Evolutionary conservation across 139 green algal species (phyloP), one percentile per base, ranked within the genome.

Genomic region (Micromonas commoda): DNA sequence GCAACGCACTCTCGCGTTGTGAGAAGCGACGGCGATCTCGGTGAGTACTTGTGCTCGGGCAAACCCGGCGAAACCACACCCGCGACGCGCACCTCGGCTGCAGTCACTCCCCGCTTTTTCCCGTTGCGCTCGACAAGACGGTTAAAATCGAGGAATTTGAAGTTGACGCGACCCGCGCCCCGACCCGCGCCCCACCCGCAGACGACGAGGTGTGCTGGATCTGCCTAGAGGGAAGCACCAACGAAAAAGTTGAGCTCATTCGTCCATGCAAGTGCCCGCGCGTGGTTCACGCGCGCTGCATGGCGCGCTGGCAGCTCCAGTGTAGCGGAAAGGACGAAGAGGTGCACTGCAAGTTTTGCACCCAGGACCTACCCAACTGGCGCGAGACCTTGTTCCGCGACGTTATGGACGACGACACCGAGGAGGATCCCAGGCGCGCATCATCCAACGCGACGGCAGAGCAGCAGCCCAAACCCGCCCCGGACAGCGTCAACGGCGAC

Each of bases 301-400:
- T 65, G 38, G 39, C 38, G 69, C 32, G 69, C 2, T 76, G 69
- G 69, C 69, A 76, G 16, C 28, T 76, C n/a, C 39, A 76, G 38
- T 65, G 69, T 35, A 45, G 24, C 32, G 69, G 69, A 3, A 61
- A 64, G 24, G 9, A 16, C 3, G 69, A 76, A 29, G 69, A 76
- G 69, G 39, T 33, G 38, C 21, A 28, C 24, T 76, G 69, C 69
- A 76, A 64, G 34, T 76, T 76, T 64, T 76, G 69, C 34, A 5
- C 6, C 32, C 3, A n/a, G 34, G 3, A 6, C 34, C 39, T 76
- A 3, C 69, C 69, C 6, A 35, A 76, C 34, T 76, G 69, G 69
- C 20, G 69, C 24, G 34, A 71, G n/a, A 38, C 64, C 28, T 38
- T 71, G 3, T 71, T 71, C 33, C 24, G 45, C 4, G 64, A 71